Evolutionary conservation across 2,329 filamentous ascomycete species (phyloP).

Genomic region (Fusarium sarcochroum): DNA sequence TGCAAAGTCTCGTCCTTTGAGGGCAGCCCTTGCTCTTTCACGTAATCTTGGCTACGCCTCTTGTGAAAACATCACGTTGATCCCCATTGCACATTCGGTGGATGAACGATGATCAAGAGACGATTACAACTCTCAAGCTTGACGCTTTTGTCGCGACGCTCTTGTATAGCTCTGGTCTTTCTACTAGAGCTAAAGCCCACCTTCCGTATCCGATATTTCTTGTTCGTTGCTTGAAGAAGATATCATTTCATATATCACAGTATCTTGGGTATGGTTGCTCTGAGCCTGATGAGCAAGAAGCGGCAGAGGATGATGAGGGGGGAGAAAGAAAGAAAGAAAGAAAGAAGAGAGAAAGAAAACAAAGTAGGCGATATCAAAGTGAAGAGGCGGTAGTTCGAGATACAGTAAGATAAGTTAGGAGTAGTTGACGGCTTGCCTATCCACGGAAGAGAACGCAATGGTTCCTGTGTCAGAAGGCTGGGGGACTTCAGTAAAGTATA

Average conservation of each 20-base stretch:
- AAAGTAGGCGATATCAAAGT: not conserved
- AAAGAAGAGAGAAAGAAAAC: not conserved
- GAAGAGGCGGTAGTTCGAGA: constrained; percentile 23
- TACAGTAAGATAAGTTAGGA: not conserved
- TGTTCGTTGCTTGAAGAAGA: constrained; percentile 17
- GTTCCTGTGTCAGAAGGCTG: constrained; percentile 2
- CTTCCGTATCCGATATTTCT: constrained; percentile 33
- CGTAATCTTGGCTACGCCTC: constrained; percentile 36
- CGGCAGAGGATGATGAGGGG: constrained; percentile 1
- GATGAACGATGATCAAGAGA: constrained; percentile 6
- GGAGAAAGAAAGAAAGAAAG: constrained; percentile 14
- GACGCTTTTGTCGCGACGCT: constrained; percentile 1
- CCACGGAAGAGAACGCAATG: not conserved
- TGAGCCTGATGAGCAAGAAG: not conserved
- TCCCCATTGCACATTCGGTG: constrained; percentile 44
- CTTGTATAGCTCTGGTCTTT: constrained; percentile 14
- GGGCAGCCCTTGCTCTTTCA: constrained; percentile 12
- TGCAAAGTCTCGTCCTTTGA: constrained; percentile 1
- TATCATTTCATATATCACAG: constrained; percentile 10
- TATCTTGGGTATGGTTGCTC: constrained; percentile 18
- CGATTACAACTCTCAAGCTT: constrained; percentile 7
- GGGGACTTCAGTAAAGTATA: constrained; percentile 25
- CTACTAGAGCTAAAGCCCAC: not conserved
- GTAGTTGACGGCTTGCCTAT: not conserved
- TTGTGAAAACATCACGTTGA: constrained; percentile 20